These are phyloP conservation scores for Trichoderma oligosporum DNA, from an alignment of 2,329 filamentous ascomycete species.

Conservation along the genomic window DNA sequence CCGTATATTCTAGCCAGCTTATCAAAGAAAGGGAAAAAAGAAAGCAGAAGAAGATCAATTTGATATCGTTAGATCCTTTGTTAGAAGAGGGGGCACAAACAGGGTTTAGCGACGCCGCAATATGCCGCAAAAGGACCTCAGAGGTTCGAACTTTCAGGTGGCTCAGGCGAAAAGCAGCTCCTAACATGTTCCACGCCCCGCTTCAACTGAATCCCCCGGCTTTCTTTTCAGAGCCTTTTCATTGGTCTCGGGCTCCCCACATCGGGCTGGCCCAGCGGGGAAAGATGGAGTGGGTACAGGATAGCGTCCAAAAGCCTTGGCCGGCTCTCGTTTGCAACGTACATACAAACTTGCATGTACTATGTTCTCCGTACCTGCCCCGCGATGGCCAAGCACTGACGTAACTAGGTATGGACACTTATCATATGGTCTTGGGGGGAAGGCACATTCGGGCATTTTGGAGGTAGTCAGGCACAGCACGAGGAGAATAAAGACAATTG, in stretches of 20 bases:
- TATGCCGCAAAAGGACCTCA: neutral
- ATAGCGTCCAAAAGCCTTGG: no score
- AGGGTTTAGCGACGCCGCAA: neutral
- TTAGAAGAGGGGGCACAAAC: neutral
- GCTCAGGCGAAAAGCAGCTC: neutral
- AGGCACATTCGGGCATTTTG: no score
- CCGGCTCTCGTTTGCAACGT: slow-evolving; percentile 1
- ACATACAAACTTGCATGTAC: neutral
- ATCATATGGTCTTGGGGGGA: no score
- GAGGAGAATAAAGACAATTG: no score
- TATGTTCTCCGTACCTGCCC: neutral
- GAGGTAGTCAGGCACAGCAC: slow-evolving; percentile 12
- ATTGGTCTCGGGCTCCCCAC: neutral
- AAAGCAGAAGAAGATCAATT: neutral
- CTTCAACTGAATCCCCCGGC: slow-evolving; percentile 11
- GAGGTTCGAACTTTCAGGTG: neutral
- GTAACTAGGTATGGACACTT: no score
- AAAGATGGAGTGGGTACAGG: neutral
- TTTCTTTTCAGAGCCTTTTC: neutral
- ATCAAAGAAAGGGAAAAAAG: no score
- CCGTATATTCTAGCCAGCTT: no score
- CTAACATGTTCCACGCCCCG: slow-evolving; percentile 4
- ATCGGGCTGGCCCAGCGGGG: slow-evolving; percentile 6
- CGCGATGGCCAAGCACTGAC: slow-evolving; percentile 8
- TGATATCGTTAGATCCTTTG: neutral